Percentiles rank a stretch among this genome's conserved stretches.
Conservation (phyloP, 148 eudicot genomes). For the Cornus florida region DNA sequence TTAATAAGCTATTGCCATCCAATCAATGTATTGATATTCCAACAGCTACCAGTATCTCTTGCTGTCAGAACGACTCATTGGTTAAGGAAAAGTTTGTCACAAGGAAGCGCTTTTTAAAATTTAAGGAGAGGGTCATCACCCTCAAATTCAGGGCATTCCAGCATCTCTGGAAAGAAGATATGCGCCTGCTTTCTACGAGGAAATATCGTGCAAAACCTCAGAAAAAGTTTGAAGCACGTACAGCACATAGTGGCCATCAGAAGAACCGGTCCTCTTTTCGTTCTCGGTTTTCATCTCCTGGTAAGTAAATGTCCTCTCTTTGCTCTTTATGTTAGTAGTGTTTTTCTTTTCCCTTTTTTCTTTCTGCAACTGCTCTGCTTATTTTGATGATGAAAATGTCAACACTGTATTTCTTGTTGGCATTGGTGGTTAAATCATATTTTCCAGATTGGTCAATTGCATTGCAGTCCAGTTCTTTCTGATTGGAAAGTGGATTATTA, state of each 20-base stretch:
- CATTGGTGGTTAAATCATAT: background rate
- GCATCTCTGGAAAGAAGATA: slow-evolving; percentile 76
- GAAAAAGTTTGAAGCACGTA: slow-evolving; percentile 57
- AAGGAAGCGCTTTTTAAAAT: slow-evolving; percentile 49
- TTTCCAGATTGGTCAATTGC: background rate
- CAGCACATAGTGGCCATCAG: slow-evolving; percentile 35
- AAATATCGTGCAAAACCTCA: slow-evolving; percentile 55
- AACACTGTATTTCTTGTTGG: background rate
- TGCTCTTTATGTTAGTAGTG: background rate
- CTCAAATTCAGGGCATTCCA: slow-evolving; percentile 70
- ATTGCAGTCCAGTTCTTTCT: background rate
- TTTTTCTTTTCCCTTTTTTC: too few species aligned
- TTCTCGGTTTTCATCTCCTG: slow-evolving; percentile 50
- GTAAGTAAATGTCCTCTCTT: slow-evolving; percentile 34
- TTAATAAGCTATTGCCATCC: slow-evolving; percentile 53
- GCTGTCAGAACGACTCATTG: slow-evolving; percentile 25
- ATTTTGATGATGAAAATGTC: background rate
- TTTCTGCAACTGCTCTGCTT: too few species aligned
- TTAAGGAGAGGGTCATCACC: slow-evolving; percentile 67
- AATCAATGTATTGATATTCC: slow-evolving; percentile 17
- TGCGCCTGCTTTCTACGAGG: slow-evolving; percentile 54
- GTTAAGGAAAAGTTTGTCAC: slow-evolving; percentile 45
- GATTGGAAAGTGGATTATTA: background rate
- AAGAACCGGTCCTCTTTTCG: slow-evolving; percentile 64
- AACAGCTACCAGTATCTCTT: slow-evolving; percentile 18